Evolutionary conservation across 768 basidiomycete genomes (phyloP).

Genomic region (Coprinellus micaceus): DNA sequence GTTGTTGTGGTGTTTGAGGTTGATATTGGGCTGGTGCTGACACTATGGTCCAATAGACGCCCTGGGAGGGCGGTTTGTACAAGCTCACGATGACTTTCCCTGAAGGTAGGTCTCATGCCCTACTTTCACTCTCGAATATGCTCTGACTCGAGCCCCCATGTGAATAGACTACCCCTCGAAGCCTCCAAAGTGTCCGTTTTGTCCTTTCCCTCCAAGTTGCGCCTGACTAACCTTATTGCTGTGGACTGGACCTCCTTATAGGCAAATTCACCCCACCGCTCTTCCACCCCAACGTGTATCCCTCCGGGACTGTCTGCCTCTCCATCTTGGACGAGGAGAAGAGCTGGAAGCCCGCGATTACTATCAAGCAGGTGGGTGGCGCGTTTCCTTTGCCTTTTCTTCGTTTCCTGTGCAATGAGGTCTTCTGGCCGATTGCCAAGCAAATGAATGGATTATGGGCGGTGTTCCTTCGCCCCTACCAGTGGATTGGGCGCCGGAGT

Average conservation of each 20-base stretch:
- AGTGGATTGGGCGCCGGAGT: too few species aligned
- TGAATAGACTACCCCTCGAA: conserved; percentile 87
- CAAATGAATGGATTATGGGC: too few species aligned
- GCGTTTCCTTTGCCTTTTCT: background rate
- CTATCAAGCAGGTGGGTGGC: conserved; percentile 92
- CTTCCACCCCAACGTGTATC: conserved; percentile 98
- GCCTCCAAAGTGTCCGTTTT: conserved; percentile 80
- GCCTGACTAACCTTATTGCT: background rate
- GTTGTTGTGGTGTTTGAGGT: too few species aligned
- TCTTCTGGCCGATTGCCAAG: too few species aligned
- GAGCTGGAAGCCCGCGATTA: conserved; percentile 97
- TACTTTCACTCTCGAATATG: background rate
- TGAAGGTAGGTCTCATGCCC: conserved; percentile 72
- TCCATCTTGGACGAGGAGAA: conserved; percentile 99
- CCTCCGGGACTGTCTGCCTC: conserved; percentile 96
- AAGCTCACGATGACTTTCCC: conserved; percentile 94
- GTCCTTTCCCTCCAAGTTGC: background rate
- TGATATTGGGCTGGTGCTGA: conserved; percentile 6
- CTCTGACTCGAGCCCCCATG: background rate
- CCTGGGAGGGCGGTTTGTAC: conserved; percentile 96
- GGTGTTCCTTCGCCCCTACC: too few species aligned
- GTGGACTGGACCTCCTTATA: conserved; percentile 24
- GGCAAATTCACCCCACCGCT: conserved; percentile 96
- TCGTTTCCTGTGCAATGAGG: background rate
- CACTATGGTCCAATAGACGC: conserved; percentile 53